Percentiles rank a stretch among this genome's conserved stretches.
Conservation (phyloP, 1,284 basidiomycete genomes). For the Ustilago shanxiensis region DNA sequence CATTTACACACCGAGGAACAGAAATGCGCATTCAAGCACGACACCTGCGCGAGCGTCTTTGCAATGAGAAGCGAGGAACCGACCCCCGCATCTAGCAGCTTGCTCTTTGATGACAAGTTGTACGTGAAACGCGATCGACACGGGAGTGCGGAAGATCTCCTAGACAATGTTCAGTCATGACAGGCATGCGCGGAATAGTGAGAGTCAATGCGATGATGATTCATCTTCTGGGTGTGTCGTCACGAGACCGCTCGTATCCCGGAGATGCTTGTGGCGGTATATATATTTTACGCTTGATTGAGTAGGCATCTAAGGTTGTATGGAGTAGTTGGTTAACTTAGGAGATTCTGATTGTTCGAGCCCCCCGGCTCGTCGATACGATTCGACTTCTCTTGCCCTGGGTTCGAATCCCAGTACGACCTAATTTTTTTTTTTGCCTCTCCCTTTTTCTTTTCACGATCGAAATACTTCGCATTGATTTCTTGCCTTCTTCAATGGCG, state of each 20-base stretch:
- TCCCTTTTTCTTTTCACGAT: neutral
- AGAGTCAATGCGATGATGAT: conserved; percentile 4
- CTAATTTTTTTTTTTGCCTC: conserved; percentile 5
- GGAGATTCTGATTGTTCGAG: conserved; percentile 48
- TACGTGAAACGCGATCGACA: neutral
- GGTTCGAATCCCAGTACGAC: conserved; percentile 60
- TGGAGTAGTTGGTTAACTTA: conserved; percentile 59
- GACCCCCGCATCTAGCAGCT: neutral
- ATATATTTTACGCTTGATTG: no score
- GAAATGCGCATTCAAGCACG: no score
- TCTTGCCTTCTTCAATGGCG: no score
- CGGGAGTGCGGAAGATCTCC: neutral
- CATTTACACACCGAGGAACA: no score
- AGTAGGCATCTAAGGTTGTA: conserved; percentile 40
- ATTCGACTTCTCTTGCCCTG: conserved; percentile 55
- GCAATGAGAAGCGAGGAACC: neutral
- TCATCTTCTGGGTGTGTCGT: conserved; percentile 22
- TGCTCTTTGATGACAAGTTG: neutral
- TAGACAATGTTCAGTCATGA: neutral
- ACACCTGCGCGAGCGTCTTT: neutral
- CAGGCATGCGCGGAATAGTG: neutral
- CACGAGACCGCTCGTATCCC: no score
- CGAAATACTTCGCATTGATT: no score
- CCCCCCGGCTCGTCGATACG: conserved; percentile 1
- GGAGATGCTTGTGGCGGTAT: no score